These are phyloP conservation scores for Helotiales sp. DNA, from an alignment of 2,329 filamentous ascomycete genomes.

Conservation along the genomic window DNA sequence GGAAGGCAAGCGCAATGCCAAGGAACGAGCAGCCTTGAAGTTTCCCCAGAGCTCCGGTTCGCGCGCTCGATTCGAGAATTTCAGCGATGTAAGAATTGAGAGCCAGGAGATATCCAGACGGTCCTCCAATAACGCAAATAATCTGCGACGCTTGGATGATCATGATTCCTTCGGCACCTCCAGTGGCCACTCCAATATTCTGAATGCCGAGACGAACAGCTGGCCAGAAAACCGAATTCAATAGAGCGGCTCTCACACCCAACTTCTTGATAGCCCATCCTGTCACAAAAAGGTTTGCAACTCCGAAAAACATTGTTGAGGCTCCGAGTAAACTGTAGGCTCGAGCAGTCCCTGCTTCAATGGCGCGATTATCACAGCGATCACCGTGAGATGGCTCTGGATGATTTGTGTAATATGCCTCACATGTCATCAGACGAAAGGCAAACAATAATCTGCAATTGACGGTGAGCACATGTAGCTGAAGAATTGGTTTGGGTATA, in stretches of 20 bases:
- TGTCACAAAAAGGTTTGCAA: constrained; percentile 69
- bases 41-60: constrained; percentile 68
- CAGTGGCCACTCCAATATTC: constrained; percentile 66
- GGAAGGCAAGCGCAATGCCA: constrained; percentile 66
- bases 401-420: constrained; percentile 68
- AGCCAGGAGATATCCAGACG: constrained; percentile 70
- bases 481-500: neutral
- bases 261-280: constrained; percentile 70
- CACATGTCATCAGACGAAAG: constrained; percentile 74
- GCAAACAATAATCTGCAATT: constrained; percentile 57
- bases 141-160: constrained; percentile 71
- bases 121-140: constrained; percentile 71
- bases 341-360: constrained; percentile 67
- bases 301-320: constrained; percentile 70
- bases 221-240: constrained; percentile 67
- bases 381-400: constrained; percentile 55
- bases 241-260: constrained; percentile 65
- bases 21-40: constrained; percentile 71
- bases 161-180: constrained; percentile 65
- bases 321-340: constrained; percentile 69
- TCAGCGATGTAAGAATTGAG: constrained; percentile 73
- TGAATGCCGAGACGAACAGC: constrained; percentile 67
- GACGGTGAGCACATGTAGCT: neutral
- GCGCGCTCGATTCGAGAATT: constrained; percentile 60
- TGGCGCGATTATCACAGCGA: constrained; percentile 63